Conservation (phyloP, 495 filamentous ascomycete species). For the Neurospora tetrasperma region DNA sequence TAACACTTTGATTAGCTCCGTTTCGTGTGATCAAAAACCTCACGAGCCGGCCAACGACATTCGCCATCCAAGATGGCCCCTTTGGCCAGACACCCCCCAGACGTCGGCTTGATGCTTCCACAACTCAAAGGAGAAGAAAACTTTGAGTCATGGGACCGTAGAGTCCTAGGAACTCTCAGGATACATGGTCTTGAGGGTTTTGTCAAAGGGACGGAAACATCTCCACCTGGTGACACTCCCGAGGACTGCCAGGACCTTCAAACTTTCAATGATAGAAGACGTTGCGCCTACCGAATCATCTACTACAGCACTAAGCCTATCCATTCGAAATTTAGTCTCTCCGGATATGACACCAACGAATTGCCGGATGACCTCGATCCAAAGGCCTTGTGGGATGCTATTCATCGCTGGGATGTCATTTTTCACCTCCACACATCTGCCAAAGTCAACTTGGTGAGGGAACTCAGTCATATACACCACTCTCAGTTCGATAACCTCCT, state of each 20-base stretch:
- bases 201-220: not conserved
- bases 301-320: not conserved
- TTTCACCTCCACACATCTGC: not conserved
- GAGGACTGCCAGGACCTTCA: not conserved
- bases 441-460: not conserved
- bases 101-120: not conserved
- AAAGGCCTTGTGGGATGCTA: not conserved
- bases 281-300: not conserved
- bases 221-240: not conserved
- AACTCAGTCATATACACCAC: not conserved
- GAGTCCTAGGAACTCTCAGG: not conserved
- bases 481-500: not conserved
- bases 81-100: not conserved
- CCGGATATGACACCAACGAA: not conserved
- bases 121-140: not conserved
- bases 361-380: not conserved
- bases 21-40: not conserved
- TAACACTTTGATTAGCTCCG: not conserved
- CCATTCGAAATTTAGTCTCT: not conserved
- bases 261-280: not conserved
- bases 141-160: not conserved
- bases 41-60: not conserved
- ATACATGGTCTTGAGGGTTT: not conserved
- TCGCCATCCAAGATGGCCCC: not conserved
- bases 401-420: not conserved